phyloP scores from a whole-genome alignment of 768 basidiomycete species.

The Rickenella mellea region DNA sequence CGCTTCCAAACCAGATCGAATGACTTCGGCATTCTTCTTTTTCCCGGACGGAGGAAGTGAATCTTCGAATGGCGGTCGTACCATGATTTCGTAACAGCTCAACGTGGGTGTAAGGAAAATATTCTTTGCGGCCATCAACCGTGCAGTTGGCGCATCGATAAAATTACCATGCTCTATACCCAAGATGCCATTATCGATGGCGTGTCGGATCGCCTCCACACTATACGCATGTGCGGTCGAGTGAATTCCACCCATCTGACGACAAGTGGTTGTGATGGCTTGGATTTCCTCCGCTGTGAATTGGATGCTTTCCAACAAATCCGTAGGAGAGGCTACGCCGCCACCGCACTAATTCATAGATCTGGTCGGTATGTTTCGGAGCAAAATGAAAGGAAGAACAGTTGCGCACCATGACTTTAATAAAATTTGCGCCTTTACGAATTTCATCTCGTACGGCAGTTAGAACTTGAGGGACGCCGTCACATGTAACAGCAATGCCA shows the following conservation, averaged over 20 bases:
- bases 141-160: constrained; percentile 27
- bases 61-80: constrained; percentile 30
- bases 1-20: constrained; percentile 28
- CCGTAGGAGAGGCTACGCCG: constrained; percentile 33
- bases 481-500: constrained; percentile 22
- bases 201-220: constrained; percentile 31
- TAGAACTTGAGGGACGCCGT: constrained; percentile 28
- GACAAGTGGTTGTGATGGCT: constrained; percentile 30
- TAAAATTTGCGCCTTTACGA: constrained; percentile 30
- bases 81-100: constrained; percentile 32
- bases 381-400: too few species aligned
- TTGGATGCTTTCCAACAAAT: constrained; percentile 33
- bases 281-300: constrained; percentile 32
- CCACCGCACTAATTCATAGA: too few species aligned
- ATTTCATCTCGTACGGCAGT: constrained; percentile 27
- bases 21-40: constrained; percentile 31
- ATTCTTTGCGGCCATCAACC: constrained; percentile 31
- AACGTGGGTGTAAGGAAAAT: constrained; percentile 36
- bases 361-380: too few species aligned
- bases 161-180: constrained; percentile 41
- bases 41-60: constrained; percentile 28
- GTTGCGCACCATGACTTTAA: constrained; percentile 33
- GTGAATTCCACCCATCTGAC: constrained; percentile 30
- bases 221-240: constrained; percentile 26
- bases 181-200: constrained; percentile 32